phyloP scores from a whole-genome alignment of 2,329 filamentous ascomycete genomes.

The Diaporthe sp. region DNA sequence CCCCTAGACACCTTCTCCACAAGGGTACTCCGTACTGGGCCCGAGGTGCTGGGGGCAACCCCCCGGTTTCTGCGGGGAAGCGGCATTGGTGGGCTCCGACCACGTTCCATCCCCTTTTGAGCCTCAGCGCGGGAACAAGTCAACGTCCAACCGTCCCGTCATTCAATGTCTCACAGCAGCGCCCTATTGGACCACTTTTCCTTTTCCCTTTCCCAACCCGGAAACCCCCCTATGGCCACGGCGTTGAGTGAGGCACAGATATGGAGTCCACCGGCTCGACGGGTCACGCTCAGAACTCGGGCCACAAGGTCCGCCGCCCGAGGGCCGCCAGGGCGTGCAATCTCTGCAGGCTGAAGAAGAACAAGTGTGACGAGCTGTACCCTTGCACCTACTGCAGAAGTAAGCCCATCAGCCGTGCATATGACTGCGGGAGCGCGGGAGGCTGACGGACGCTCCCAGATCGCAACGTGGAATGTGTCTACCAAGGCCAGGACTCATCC shows the following conservation, averaged over 20 bases:
- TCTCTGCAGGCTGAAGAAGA: constrained; percentile 61
- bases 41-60: neutral
- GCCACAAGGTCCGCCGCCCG: constrained; percentile 45
- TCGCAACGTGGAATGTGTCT: constrained; percentile 47
- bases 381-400: constrained; percentile 58
- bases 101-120: constrained; percentile 29
- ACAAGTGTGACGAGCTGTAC: constrained; percentile 59
- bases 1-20: neutral
- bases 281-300: constrained; percentile 36
- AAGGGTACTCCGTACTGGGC: neutral
- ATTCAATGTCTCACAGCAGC: constrained; percentile 17
- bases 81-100: constrained; percentile 10
- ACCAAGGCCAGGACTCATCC: constrained; percentile 45
- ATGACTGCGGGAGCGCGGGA: neutral
- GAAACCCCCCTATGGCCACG: constrained; percentile 9
- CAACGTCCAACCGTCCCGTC: neutral
- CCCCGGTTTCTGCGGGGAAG: constrained; percentile 22
- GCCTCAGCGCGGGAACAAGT: constrained; percentile 5
- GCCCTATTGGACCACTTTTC: neutral
- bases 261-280: constrained; percentile 24
- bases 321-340: constrained; percentile 62
- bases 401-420: constrained; percentile 45
- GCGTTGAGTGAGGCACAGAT: constrained; percentile 10
- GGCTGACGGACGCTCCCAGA: constrained; percentile 33
- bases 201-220: neutral